Base-by-base conservation (phyloP, 352 stramenopile genomes). In the Phytophthora melonis region DNA sequence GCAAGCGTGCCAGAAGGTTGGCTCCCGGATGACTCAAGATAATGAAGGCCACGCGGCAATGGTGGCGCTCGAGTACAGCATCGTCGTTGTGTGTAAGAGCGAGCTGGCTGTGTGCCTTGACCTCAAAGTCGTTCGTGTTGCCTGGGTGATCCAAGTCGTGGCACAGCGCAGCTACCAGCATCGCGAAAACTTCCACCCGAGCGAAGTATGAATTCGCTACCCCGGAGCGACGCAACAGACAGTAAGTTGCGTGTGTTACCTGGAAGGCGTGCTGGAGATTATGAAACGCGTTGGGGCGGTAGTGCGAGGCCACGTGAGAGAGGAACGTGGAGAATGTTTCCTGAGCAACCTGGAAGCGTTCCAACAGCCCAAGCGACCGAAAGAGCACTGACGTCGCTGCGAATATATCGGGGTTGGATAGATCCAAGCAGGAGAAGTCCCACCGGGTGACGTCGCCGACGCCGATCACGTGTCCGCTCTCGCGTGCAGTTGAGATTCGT, bases 51-150 rank as follows among this genome's bases (percentile, higher is more conserved):
- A 91, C 81, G 18, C 83, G 81, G 43, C 83, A 88, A 58, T 95
- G 89, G 60, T 95, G 89, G n/a, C 90, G 91, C 57, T 97, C 90
- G 0, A 97, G 77, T 21, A 97, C 90, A 9, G 86, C 84, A 52
- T 90, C 78, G 68, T 97, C 87, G 56, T 95, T 94, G 71, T 97
- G 93, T 3, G 83, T 91, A 39, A 94, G 77, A 19, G 90, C 89
- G 27, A 96, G 82, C 27, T 90, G 81, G 27, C 84, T 94, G 9
- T 83, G 71, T 5, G 80, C 77, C 41, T 93, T 92, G 19, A 94
- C 72, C 66, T 96, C 83, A 68, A 97, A 96, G 67, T 89, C 85
- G 73, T 97, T 97, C 47, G 87, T 94, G 63, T 92, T 89, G 3
- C 88, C 89, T 8, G 89, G 87, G 45, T 97, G 90, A 58, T 94